These are phyloP conservation scores for Hemisphaericaspora lyxosophila DNA, from an alignment of 1,139 yeast genomes.

Conservation along the genomic window DNA sequence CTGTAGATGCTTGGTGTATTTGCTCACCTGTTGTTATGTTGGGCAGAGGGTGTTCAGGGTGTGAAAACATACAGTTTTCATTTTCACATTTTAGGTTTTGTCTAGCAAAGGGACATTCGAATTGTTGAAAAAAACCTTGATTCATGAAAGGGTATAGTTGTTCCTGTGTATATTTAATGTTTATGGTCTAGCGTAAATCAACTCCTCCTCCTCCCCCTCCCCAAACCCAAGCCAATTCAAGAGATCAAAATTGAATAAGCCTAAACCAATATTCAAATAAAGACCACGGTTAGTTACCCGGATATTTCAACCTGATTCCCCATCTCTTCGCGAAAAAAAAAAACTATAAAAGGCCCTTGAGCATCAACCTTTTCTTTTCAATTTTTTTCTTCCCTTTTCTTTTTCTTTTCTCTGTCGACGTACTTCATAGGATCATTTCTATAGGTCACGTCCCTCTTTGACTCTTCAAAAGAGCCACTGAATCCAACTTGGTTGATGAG, in stretches of 20 bases:
- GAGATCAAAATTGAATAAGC: not conserved
- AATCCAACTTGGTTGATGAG: slow-evolving; percentile 99
- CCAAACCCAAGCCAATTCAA: not conserved
- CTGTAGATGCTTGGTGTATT: not conserved
- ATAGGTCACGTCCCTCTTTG: slow-evolving; percentile 99
- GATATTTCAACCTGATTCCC: not conserved
- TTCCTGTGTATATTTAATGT: not conserved
- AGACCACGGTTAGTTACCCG: not conserved
- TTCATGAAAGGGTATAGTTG: not conserved
- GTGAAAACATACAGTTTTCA: slow-evolving; percentile 34
- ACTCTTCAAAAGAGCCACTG: slow-evolving; percentile 99
- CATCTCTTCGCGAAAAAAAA: not conserved
- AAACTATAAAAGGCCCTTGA: slow-evolving; percentile 6
- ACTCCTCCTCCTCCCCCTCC: too few relatives aligned
- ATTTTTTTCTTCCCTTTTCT: slow-evolving; percentile 58
- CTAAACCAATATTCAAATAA: not conserved
- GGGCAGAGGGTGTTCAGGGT: slow-evolving; percentile 1
- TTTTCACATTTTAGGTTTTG: slow-evolving; percentile 22
- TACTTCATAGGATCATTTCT: slow-evolving; percentile 97
- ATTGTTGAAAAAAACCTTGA: slow-evolving; percentile 16
- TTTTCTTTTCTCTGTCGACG: slow-evolving; percentile 49
- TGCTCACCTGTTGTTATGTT: not conserved
- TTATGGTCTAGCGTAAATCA: too few relatives aligned
- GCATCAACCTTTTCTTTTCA: slow-evolving; percentile 1
- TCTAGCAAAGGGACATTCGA: slow-evolving; percentile 27